These are phyloP conservation scores for Colletotrichum brevisporum DNA, from an alignment of 2,329 filamentous ascomycete genomes.

Conservation along the genomic window DNA sequence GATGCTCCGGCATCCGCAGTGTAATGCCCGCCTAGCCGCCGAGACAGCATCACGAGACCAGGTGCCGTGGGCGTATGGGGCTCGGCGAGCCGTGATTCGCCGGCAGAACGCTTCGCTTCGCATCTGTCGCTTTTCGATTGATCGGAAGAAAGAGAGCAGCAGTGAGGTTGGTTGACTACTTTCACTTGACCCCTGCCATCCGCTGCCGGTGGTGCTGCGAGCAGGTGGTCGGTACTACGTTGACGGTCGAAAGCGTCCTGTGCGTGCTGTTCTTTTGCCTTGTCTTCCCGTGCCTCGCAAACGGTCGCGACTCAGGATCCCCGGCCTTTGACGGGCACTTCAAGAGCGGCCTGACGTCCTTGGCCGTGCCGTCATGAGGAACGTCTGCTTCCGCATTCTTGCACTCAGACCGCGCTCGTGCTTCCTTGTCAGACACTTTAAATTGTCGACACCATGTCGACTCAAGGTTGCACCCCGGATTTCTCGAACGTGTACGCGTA, in stretches of 20 bases:
- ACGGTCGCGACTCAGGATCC: conserved; percentile 9
- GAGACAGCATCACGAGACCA: conserved; percentile 32
- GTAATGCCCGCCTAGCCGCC: conserved; percentile 32
- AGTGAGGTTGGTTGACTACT: no score
- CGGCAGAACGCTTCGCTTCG: background rate
- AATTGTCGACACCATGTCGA: conserved; percentile 2
- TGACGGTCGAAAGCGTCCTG: background rate
- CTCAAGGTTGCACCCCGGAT: conserved; percentile 26
- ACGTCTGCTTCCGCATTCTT: conserved; percentile 2
- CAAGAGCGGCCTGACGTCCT: conserved; percentile 10
- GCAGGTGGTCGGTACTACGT: conserved; percentile 3
- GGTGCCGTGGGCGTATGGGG: conserved; percentile 21
- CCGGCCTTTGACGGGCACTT: background rate
- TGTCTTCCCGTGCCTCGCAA: conserved; percentile 3
- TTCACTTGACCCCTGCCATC: background rate
- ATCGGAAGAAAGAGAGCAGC: background rate
- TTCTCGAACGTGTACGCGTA: conserved; percentile 39
- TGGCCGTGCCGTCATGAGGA: background rate
- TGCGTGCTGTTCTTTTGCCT: no score
- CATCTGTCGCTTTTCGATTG: conserved; percentile 18
- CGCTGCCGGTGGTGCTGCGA: conserved; percentile 12
- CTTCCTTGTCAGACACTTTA: conserved; percentile 17
- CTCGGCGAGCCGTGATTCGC: conserved; percentile 14
- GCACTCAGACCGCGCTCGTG: conserved; percentile 14
- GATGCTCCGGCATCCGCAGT: conserved; percentile 1